Percentiles rank a stretch among this genome's conserved stretches.
phyloP scores from a whole-genome alignment of 2,329 filamentous ascomycete species.

The Sclerotinia subarctica region DNA sequence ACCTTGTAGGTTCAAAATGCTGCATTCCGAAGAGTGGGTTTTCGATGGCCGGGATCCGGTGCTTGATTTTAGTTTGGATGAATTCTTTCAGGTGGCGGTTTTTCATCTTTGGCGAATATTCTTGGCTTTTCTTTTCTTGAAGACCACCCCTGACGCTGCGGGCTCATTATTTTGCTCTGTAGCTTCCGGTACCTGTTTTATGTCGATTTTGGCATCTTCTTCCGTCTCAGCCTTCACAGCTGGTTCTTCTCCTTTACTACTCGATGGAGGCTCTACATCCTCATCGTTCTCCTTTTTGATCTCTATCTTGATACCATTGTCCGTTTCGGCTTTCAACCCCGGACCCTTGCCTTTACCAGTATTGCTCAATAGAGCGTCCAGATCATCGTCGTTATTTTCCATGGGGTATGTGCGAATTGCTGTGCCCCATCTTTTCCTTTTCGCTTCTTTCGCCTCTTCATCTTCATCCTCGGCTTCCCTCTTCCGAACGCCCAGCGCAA shows the following conservation, averaged over 20 bases:
- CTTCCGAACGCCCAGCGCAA: slow-evolving; percentile 59
- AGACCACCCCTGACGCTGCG: slow-evolving; percentile 54
- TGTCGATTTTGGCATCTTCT: neutral
- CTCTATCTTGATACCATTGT: slow-evolving; percentile 27
- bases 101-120: slow-evolving; percentile 56
- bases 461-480: slow-evolving; percentile 58
- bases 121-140: slow-evolving; percentile 77
- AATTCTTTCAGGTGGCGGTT: neutral
- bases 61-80: neutral
- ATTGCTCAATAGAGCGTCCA: slow-evolving; percentile 42
- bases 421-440: slow-evolving; percentile 49
- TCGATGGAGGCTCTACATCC: neutral
- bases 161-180: slow-evolving; percentile 21
- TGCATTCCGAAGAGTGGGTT: neutral
- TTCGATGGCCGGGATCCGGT: neutral
- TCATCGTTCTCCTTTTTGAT: slow-evolving; percentile 24
- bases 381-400: slow-evolving; percentile 35
- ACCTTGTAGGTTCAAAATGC: neutral
- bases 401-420: slow-evolving; percentile 39
- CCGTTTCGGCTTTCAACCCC: slow-evolving; percentile 29
- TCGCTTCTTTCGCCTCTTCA: slow-evolving; percentile 57
- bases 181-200: slow-evolving; percentile 1
- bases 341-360: slow-evolving; percentile 33
- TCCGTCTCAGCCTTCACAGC: neutral
- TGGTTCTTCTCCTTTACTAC: neutral